These are phyloP conservation scores for Blastocystis sp. DNA, from an alignment of 352 stramenopile species.

Conservation along the genomic window DNA sequence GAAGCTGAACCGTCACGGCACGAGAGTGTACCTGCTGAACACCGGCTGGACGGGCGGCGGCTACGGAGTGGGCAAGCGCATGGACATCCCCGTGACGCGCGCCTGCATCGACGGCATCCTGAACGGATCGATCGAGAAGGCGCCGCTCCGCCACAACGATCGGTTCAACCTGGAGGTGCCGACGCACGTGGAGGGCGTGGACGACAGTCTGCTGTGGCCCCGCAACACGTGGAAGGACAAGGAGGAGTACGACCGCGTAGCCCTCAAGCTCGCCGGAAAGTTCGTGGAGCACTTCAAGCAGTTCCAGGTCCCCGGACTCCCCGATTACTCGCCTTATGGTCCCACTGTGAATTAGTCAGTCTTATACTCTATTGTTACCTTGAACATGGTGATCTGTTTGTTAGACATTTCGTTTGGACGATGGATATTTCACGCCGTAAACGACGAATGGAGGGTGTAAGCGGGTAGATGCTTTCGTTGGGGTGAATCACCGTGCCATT, in stretches of 20 bases:
- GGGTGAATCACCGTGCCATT: neutral
- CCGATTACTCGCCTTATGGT: slow-evolving; percentile 87
- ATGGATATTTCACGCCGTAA: slow-evolving; percentile 32
- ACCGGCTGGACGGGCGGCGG: slow-evolving; percentile 87
- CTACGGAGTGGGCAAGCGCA: slow-evolving; percentile 87
- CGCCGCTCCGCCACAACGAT: slow-evolving; percentile 71
- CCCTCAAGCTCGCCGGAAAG: slow-evolving; percentile 68
- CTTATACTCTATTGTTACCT: neutral
- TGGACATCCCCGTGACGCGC: slow-evolving; percentile 74
- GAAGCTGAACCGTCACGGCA: slow-evolving; percentile 84
- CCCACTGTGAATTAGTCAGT: slow-evolving; percentile 64
- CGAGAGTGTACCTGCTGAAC: slow-evolving; percentile 91
- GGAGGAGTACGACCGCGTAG: slow-evolving; percentile 68
- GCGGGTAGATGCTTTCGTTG: neutral
- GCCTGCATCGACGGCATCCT: slow-evolving; percentile 81
- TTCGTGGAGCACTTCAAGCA: slow-evolving; percentile 75
- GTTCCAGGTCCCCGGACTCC: slow-evolving; percentile 70
- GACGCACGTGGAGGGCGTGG: slow-evolving; percentile 72
- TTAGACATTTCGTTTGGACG: neutral
- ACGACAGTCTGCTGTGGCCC: slow-evolving; percentile 77
- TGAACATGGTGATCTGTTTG: neutral
- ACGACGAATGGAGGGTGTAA: neutral
- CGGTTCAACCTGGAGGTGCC: slow-evolving; percentile 87
- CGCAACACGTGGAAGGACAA: slow-evolving; percentile 71
- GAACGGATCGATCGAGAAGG: slow-evolving; percentile 82